Evolutionary conservation across 2,329 filamentous ascomycete genomes (phyloP), one percentile per base, ranked within the genome.

Genomic region (Bretziella fagacearum): DNA sequence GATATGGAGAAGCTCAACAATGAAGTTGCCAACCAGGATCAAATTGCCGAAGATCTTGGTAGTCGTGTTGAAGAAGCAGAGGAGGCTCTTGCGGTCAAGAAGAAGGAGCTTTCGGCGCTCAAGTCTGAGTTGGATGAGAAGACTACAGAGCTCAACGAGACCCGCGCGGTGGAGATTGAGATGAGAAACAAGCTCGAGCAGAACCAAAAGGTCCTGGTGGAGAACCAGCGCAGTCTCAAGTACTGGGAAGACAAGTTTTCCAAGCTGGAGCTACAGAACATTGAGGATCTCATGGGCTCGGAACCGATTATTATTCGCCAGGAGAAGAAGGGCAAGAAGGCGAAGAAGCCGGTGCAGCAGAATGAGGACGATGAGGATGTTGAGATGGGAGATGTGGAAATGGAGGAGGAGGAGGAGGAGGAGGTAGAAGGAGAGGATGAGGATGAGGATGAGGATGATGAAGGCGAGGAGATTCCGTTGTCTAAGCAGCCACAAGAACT

Each of bases 131-230:
- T 96, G 8, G 89, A 98, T 54, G 79, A 83, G 55, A 93, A 87
- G 68, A 81, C 77, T 1, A 66, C 79, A 0, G 85, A 93, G 59
- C 71, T 96, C 48, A 95, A 96, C 58, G 81, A 85, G 57, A 93
- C 82, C 0, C 77, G 89, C 7, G 87, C 85, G 0, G 69, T 81
- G 2, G 91, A 98, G 62, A 95, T 98, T 52, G 91, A 98, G 63
- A 95, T 96, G 86, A 82, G 84, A 53, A 96, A 96, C 64, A 93
- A 93, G 65, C 78, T 98, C 1, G 91, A 96, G 58, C 89, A 96
- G 59, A 91, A 89, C 60, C 83, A 94, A 54, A 98, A 98, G 64
- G 75, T 80, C 7, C 71, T 96, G 11, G 63, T 66, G 0, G 89
- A 96, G 58, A 94, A 93, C 62, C 79, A 93, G 60, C 87, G 84